phyloP scores from a whole-genome alignment of 179 eudicot genomes.

The Carnegiea gigantea region DNA sequence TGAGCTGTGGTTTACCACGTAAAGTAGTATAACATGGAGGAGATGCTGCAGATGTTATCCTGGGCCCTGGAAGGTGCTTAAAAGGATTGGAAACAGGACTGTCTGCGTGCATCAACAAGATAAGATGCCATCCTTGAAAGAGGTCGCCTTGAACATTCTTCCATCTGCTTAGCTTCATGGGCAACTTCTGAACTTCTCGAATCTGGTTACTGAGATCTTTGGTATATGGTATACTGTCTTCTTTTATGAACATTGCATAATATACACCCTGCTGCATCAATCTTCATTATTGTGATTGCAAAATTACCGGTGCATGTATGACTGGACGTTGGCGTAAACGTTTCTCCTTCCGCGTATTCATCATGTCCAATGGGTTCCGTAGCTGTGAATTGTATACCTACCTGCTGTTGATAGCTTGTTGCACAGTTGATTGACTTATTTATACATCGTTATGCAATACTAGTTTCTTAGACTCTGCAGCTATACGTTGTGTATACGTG shows the following conservation, averaged over 20 bases:
- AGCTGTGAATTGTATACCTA: neutral
- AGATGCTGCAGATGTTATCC: conserved; percentile 66
- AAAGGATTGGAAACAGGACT: conserved; percentile 49
- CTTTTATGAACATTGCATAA: neutral
- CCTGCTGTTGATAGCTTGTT: neutral
- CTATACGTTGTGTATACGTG: too few relatives aligned
- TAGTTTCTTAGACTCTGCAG: too few relatives aligned
- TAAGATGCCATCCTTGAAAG: conserved; percentile 90
- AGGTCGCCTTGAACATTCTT: conserved; percentile 92
- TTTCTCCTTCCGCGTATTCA: neutral
- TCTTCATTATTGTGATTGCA: neutral
- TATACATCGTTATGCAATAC: too few relatives aligned
- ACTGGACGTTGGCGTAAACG: neutral
- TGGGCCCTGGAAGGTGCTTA: conserved; percentile 87
- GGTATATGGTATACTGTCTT: neutral
- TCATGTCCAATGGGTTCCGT: neutral
- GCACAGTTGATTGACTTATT: too few relatives aligned
- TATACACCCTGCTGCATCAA: neutral
- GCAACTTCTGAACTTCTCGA: neutral
- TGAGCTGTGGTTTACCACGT: neutral
- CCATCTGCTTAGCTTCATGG: conserved; percentile 49
- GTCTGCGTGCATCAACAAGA: conserved; percentile 71
- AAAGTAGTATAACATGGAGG: neutral
- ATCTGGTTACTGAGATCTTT: neutral
- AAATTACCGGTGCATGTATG: neutral